A percentile compares a stretch with the other conserved stretches of the same genome.
Conservation (phyloP, 257 asterid genomes). For the Solanum peruvianum region DNA sequence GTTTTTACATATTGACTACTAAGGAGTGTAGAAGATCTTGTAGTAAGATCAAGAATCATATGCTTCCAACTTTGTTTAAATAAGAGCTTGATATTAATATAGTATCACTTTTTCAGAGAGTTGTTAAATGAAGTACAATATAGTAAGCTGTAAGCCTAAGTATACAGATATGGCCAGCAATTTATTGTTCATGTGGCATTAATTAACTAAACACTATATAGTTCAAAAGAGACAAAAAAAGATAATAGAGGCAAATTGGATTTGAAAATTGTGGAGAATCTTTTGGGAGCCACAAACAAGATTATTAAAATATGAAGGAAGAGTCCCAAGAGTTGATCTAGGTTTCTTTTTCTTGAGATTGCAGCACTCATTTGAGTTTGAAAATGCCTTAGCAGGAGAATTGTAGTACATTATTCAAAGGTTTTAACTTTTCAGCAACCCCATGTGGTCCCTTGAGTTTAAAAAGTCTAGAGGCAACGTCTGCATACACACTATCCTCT, state of each 20-base stretch:
- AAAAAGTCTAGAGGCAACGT: background rate
- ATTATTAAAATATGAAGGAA: background rate
- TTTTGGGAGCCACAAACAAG: background rate
- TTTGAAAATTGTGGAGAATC: background rate
- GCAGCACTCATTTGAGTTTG: background rate
- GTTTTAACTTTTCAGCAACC: background rate
- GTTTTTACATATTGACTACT: background rate
- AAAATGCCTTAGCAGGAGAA: background rate
- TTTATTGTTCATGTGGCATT: background rate
- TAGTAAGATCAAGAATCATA: background rate
- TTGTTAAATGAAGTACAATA: background rate
- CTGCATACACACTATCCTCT: background rate
- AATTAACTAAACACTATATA: background rate
- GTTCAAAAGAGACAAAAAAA: background rate
- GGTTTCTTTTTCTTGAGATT: background rate
- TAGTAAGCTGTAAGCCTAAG: background rate
- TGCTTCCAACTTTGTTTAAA: background rate
- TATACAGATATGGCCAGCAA: background rate
- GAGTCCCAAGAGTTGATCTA: background rate
- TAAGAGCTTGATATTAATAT: background rate
- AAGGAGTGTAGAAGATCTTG: background rate
- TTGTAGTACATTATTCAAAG: background rate
- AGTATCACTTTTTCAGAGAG: background rate
- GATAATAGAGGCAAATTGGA: background rate
- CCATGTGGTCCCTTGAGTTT: background rate